phyloP scores from a whole-genome alignment of 345 rosid genomes.

The Turnera subulata region DNA sequence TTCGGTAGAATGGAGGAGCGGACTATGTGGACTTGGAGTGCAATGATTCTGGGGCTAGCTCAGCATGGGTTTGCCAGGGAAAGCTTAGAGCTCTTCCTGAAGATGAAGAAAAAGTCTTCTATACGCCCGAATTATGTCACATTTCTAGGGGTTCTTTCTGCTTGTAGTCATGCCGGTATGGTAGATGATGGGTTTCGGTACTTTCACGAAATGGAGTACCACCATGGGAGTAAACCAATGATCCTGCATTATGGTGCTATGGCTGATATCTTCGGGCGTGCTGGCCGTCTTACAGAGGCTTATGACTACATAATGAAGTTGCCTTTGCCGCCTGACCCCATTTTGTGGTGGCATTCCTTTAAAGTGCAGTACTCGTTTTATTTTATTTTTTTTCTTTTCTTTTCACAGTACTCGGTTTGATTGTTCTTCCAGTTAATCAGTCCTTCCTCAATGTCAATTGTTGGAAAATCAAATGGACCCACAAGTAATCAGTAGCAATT shows the following conservation, averaged over 20 bases:
- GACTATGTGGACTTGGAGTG: conserved; percentile 94
- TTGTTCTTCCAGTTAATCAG: too few species aligned
- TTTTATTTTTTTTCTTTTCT: too few species aligned
- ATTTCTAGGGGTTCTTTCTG: too few species aligned
- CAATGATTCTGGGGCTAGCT: conserved; percentile 85
- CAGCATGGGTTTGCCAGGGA: conserved; percentile 65
- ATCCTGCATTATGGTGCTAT: conserved; percentile 70
- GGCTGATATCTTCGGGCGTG: conserved; percentile 70
- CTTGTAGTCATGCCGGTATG: conserved; percentile 64
- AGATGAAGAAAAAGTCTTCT: too few species aligned
- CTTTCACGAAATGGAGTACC: conserved; percentile 59
- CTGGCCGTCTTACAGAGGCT: conserved; percentile 66
- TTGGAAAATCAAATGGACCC: too few species aligned
- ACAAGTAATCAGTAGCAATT: too few species aligned
- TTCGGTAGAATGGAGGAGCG: conserved; percentile 48
- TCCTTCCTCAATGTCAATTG: too few species aligned
- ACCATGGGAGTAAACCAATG: conserved; percentile 64
- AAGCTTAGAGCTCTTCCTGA: too few species aligned
- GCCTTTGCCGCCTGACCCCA: conserved; percentile 54
- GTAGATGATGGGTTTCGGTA: conserved; percentile 65
- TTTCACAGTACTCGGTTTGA: too few species aligned
- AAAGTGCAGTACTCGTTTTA: too few species aligned
- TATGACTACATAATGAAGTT: conserved; percentile 43
- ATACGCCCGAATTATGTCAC: too few species aligned
- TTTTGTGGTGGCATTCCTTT: conserved; percentile 74